Evolutionary conservation across 352 stramenopile genomes (phyloP), one percentile per base, ranked within the genome.

Genomic region (Phytophthora pistaciae): DNA sequence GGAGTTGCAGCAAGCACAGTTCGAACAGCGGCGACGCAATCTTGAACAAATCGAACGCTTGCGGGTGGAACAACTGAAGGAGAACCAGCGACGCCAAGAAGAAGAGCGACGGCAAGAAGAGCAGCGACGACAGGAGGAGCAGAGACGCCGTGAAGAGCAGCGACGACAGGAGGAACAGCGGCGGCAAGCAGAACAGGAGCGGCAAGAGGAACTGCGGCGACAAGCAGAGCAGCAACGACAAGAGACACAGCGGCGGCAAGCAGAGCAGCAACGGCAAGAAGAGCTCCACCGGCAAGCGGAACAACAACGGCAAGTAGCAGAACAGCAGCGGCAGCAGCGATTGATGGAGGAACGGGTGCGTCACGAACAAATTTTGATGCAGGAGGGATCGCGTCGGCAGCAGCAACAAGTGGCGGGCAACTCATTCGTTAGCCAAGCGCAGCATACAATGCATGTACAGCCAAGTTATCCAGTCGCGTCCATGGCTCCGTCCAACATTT

Each of bases 361-460:
- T 1, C 62, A 70, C 29, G 64, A 77, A 60, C 33, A 69, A 29
- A 29, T 61, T n/a, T 27, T 77, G 63, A 48, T 42, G 13, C 52
- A 70, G 16, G 60, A 57, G 18, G 60, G 69, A 56, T 25, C 38
- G n/a, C 59, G 36, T 20, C 65, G 42, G 4, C 71, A 78, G 57
- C 38, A 44, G 44, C 50, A 74, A 53, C 11, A 58, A 55, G 42
- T 58, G 55, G 13, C 33, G 42, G 49, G 69, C 20, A 74, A 53
- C 46, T 50, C 8, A 49, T 69, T 54, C 20, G 58, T 75, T 20
- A 70, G 60, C 54, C 64, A 78, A 54, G 65, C 65, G 31, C 60
- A 80, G 42, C 65, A 78, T 70, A 36, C 69, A 11, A 27, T 70
- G 31, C 64, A 61, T 42, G 31, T 57, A 7, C 69, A 70, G 21